Conservation (phyloP, 352 stramenopile genomes). For the Phytophthora kernoviae region DNA sequence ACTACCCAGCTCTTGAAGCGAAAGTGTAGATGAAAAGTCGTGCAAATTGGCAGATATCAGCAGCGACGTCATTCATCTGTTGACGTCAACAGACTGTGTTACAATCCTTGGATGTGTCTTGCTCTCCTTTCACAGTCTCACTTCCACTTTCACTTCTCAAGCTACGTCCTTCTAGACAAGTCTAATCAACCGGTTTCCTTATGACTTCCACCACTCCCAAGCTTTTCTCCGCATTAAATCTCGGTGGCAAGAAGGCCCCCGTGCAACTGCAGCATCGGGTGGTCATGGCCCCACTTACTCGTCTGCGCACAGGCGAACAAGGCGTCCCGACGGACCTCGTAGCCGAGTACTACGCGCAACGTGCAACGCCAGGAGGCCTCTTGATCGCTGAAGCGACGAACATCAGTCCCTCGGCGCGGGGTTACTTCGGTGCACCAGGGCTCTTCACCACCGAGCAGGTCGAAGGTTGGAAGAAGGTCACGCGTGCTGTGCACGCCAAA, state of each 20-base stretch:
- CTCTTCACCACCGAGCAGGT: slow-evolving; percentile 52
- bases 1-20: slow-evolving; percentile 38
- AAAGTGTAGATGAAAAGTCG: neutral
- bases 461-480: slow-evolving; percentile 59
- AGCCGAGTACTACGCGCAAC: slow-evolving; percentile 46
- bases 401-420: slow-evolving; percentile 29
- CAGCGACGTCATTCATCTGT: slow-evolving; percentile 4
- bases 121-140: neutral
- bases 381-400: slow-evolving; percentile 55
- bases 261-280: slow-evolving; percentile 46
- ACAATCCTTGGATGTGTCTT: slow-evolving; percentile 8
- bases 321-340: slow-evolving; percentile 30
- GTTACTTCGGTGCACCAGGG: slow-evolving; percentile 38
- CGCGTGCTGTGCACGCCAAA: slow-evolving; percentile 73
- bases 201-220: slow-evolving; percentile 14
- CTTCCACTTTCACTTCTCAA: slow-evolving; percentile 20
- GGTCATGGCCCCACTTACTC: slow-evolving; percentile 53
- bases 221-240: slow-evolving; percentile 35
- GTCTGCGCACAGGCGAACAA: slow-evolving; percentile 19
- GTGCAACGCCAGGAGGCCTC: slow-evolving; percentile 39
- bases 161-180: slow-evolving; percentile 3
- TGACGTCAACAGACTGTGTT: slow-evolving; percentile 27
- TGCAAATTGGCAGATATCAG: too few relatives aligned
- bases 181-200: neutral
- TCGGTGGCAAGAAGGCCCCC: slow-evolving; percentile 25